Evolutionary conservation across 441 rosid genomes (phyloP), one percentile per base, ranked within the genome.

Genomic region (Euphorbia schlechtendalii): DNA sequence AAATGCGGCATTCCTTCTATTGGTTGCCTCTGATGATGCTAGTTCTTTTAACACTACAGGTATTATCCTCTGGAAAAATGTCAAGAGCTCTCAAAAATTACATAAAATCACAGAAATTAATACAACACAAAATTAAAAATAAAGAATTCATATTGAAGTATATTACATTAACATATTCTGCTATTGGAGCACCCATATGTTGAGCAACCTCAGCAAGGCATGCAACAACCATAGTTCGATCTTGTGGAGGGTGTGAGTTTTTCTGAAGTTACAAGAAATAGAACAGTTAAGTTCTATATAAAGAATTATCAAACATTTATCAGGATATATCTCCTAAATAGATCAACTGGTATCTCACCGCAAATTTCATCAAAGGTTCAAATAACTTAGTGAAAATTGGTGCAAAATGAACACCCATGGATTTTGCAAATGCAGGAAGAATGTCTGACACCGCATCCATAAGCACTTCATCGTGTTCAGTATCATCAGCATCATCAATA

Each of bases 371-470:
- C 74, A 95, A 77, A 57, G 99, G 93, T 66, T 88, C 99, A 76
- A 95, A 92, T 56, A 95, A 74, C 68, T 73, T 84, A 8, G 83
- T 89, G 81, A 92, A 88, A 68, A 90, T 81, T 14, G 96, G 88
- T 11, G 96, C 96, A 82, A 92, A 92, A 72, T 89, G 92, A 74
- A 79, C 74, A 73, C 99, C 99, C 97, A 92, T 83, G 76, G 89
- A 78, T 86, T 88, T 90, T 43, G 99, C 97, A 81, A 95, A 92
- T 61, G 97, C 96, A 22, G 99, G 99, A 77, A 95, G 92, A 68
- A 95, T 91, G 74, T 95, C 99, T 40, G 98, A 92, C 70, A 92
- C 97, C 48, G 97, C 97, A 82, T 95, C 98, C 97, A 95, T 95
- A 64, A 95, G 95, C 70, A 92, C 81, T 77, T 95, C 99, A 64